Percentiles rank a stretch among this genome's conserved stretches.
Conservation (phyloP, 805 yeast species). For the Saccharomycopsis olivae region DNA sequence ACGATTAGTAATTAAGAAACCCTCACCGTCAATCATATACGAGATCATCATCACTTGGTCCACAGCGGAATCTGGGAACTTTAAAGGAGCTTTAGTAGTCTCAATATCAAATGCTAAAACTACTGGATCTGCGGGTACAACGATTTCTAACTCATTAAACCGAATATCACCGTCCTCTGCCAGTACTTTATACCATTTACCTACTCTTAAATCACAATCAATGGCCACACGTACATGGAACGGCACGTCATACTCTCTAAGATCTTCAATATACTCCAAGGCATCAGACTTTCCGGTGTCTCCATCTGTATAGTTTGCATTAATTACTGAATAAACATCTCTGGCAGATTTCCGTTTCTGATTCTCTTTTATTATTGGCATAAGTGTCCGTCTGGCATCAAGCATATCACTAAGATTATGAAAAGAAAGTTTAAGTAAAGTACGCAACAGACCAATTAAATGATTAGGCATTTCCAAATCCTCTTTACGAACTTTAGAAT, state of each 20-base stretch:
- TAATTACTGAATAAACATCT: constrained; percentile 55
- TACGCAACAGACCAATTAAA: constrained; percentile 60
- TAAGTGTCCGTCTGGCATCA: constrained; percentile 58
- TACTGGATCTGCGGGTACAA: constrained; percentile 96
- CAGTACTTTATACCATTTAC: constrained; percentile 87
- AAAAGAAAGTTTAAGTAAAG: constrained; percentile 58
- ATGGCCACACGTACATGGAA: constrained; percentile 95
- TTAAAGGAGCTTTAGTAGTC: constrained; percentile 91
- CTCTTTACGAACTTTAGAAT: constrained; percentile 53
- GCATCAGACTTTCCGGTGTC: constrained; percentile 36
- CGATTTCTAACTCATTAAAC: constrained; percentile 55
- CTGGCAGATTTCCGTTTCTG: constrained; percentile 48
- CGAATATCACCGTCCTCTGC: constrained; percentile 47
- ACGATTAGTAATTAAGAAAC: constrained; percentile 85
- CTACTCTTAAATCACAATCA: constrained; percentile 77
- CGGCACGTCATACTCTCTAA: constrained; percentile 93
- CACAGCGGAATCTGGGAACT: constrained; percentile 83
- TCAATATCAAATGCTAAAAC: constrained; percentile 96
- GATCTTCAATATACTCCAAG: constrained; percentile 56
- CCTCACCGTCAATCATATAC: constrained; percentile 98
- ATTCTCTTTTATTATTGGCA: constrained; percentile 64
- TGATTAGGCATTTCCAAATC: constrained; percentile 82
- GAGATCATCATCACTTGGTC: constrained; percentile 99
- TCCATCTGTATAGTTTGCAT: constrained; percentile 28
- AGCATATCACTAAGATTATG: constrained; percentile 65